phyloP scores from a whole-genome alignment of 2,329 filamentous ascomycete species.

The Verticillium klebahnii region DNA sequence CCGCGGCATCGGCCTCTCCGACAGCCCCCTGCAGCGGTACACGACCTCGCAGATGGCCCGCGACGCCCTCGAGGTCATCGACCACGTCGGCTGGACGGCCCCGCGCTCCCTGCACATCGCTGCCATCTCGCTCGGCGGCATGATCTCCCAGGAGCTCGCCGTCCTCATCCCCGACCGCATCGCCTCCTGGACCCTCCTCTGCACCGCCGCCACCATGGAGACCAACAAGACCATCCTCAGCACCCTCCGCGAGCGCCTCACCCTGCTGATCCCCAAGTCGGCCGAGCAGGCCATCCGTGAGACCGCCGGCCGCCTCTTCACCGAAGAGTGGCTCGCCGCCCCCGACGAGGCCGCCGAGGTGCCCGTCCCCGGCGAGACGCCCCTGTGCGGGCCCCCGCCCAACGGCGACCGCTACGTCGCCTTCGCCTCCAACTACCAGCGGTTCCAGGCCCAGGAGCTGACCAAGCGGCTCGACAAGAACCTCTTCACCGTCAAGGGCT shows the following conservation, averaged over 20 bases:
- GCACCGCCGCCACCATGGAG: slow-evolving; percentile 56
- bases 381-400: slow-evolving; percentile 26
- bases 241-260: slow-evolving; percentile 54
- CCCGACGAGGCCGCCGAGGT: slow-evolving; percentile 53
- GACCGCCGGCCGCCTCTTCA: slow-evolving; percentile 64
- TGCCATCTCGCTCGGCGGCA: slow-evolving; percentile 82
- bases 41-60: slow-evolving; percentile 80
- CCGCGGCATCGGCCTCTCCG: slow-evolving; percentile 75
- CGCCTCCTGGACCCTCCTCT: slow-evolving; percentile 53
- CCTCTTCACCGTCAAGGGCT: slow-evolving; percentile 61
- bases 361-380: slow-evolving; percentile 38
- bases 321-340: slow-evolving; percentile 53
- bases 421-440: slow-evolving; percentile 75
- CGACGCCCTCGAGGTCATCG: slow-evolving; percentile 66
- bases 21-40: slow-evolving; percentile 73
- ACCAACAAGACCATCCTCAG: slow-evolving; percentile 59
- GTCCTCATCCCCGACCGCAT: slow-evolving; percentile 47
- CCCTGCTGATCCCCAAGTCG: slow-evolving; percentile 64
- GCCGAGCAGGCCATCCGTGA: slow-evolving; percentile 62
- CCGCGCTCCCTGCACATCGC: slow-evolving; percentile 57
- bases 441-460: slow-evolving; percentile 76
- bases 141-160: slow-evolving; percentile 83
- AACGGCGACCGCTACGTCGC: slow-evolving; percentile 34
- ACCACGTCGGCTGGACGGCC: slow-evolving; percentile 63
- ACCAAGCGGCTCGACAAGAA: slow-evolving; percentile 60